Evolutionary conservation across 176 grass and related monocot species (phyloP).

Genomic region (Bothriochloa decipiens): DNA sequence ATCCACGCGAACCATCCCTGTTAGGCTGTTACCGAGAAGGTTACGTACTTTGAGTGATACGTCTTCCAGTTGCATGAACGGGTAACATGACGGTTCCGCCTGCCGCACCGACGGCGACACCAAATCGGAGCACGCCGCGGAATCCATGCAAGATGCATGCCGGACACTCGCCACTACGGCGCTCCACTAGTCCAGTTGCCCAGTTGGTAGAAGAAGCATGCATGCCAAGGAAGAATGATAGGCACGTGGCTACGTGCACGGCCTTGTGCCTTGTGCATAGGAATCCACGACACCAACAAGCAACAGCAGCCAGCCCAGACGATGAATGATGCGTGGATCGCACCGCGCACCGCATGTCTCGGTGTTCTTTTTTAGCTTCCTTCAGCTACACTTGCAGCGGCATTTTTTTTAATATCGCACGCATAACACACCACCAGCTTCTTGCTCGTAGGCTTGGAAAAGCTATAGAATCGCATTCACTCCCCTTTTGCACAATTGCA

Average conservation of each 20-base stretch:
- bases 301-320: not conserved
- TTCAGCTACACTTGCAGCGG: not conserved
- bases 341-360: not conserved
- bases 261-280: not conserved
- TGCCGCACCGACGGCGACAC: too few relatives aligned
- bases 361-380: not conserved
- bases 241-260: not conserved
- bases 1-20: not conserved
- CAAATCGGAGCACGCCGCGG: not conserved
- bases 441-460: not conserved
- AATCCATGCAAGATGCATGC: not conserved
- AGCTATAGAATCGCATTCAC: not conserved
- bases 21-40: too few relatives aligned
- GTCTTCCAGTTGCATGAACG: not conserved
- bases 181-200: not conserved
- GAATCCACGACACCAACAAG: not conserved
- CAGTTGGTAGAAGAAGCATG: too few relatives aligned
- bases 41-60: not conserved
- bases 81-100: not conserved
- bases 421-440: not conserved
- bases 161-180: too few relatives aligned
- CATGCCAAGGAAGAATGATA: not conserved
- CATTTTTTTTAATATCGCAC: not conserved
- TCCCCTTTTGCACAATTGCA: not conserved
- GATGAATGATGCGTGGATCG: not conserved